phyloP scores from a whole-genome alignment of 345 rosid species.

The Boechera divaricarpa region DNA sequence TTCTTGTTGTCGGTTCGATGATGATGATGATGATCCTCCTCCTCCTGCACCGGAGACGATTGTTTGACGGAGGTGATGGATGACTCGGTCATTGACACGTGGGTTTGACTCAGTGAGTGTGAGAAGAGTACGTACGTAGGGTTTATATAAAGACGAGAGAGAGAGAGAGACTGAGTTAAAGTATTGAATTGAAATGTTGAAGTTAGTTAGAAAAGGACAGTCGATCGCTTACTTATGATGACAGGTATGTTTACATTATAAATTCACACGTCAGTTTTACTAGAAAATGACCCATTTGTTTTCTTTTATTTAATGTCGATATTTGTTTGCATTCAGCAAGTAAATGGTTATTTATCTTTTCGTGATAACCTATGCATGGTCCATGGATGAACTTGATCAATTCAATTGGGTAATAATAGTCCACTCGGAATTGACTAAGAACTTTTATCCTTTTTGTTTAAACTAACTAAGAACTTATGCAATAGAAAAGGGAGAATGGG shows the following conservation, averaged over 20 bases:
- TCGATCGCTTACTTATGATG: slow-evolving; percentile 37
- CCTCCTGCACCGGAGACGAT: slow-evolving; percentile 24
- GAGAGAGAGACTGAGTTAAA: slow-evolving; percentile 28
- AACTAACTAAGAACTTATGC: neutral
- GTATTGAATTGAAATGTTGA: slow-evolving; percentile 35
- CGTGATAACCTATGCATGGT: slow-evolving; percentile 42
- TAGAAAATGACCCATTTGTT: slow-evolving; percentile 17
- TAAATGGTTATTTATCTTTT: slow-evolving; percentile 23
- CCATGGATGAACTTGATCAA: slow-evolving; percentile 21
- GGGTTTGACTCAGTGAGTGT: slow-evolving; percentile 39
- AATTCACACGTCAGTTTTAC: slow-evolving; percentile 29
- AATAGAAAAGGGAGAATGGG: neutral
- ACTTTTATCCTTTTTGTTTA: too few species aligned
- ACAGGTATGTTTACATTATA: slow-evolving; percentile 31
- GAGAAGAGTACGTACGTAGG: slow-evolving; percentile 27
- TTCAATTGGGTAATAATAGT: slow-evolving; percentile 16
- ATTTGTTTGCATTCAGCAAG: slow-evolving; percentile 6
- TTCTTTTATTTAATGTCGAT: slow-evolving; percentile 14
- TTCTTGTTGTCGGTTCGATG: slow-evolving; percentile 40
- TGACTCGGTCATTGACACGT: slow-evolving; percentile 42
- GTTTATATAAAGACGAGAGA: slow-evolving; percentile 43
- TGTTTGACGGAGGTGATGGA: slow-evolving; percentile 33
- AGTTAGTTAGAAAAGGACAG: slow-evolving; percentile 46
- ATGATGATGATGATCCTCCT: neutral
- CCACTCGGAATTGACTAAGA: neutral